Conservation (phyloP, 306 rosid genomes). For the Glycine latifolia region DNA sequence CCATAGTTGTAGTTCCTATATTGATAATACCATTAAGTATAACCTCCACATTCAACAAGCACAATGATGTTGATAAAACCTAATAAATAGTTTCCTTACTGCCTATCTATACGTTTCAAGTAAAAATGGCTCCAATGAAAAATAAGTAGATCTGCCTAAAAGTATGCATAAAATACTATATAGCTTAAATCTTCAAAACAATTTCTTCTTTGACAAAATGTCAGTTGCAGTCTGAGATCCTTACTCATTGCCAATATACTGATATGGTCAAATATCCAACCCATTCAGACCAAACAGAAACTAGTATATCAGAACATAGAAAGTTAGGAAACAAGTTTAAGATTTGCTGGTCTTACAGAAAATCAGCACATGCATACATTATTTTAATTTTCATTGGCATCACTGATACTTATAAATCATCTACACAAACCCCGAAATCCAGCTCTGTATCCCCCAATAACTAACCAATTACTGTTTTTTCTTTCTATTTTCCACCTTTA, state of each 20-base stretch:
- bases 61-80: neutral
- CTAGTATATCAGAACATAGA: neutral
- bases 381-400: neutral
- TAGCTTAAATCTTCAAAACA: slow-evolving; percentile 3
- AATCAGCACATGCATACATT: neutral
- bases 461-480: neutral
- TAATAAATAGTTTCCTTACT: neutral
- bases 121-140: slow-evolving; percentile 17
- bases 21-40: slow-evolving; percentile 28
- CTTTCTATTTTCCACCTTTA: neutral
- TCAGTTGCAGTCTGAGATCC: neutral
- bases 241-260: slow-evolving; percentile 2
- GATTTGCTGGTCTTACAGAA: slow-evolving; percentile 11
- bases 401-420: slow-evolving; percentile 24
- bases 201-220: neutral
- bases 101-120: slow-evolving; percentile 17
- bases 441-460: slow-evolving; percentile 2
- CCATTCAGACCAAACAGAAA: slow-evolving; percentile 23
- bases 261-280: neutral
- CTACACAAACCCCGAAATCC: neutral
- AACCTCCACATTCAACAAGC: slow-evolving; percentile 22
- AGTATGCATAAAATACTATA: neutral
- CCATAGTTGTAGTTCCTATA: slow-evolving; percentile 95
- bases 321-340: neutral
- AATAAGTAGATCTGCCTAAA: neutral